Evolutionary conservation across 306 rosid species (phyloP), one percentile per base, ranked within the genome.

Genomic region (Pueraria montana): DNA sequence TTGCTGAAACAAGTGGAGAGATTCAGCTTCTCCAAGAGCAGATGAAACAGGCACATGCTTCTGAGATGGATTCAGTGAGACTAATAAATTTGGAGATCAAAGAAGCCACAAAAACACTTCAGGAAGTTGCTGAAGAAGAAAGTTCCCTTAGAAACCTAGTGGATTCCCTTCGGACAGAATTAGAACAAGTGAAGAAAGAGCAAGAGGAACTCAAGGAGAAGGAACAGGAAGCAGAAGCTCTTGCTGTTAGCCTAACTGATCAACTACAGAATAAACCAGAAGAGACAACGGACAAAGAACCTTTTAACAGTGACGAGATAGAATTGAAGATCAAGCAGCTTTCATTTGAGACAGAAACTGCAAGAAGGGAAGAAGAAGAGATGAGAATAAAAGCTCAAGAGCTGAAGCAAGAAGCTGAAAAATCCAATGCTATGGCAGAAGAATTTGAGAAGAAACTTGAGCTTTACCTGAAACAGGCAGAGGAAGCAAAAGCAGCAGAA

Each of bases 401-500:
- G 72, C 85, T 91, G 78, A 91, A 80, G 81, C 80, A n/a, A 76
- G 90, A 85, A 50, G 89, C 94, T 7, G 89, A 90, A 53, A 77
- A 76, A 10, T 61, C 78, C 11, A 56, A 74, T 21, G 50, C 49
- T 12, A 59, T 70, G 68, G 80, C 90, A 11, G 87, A 82, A 70
- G 90, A 90, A 84, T 56, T 87, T 30, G 94, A 88, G 86, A 86
- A 61, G 48, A 89, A 84, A 46, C 89, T 92, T 7, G 82, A 91
- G 78, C 26, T 70, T 36, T 65, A 82, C 0, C 34, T 78, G 58
- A 87, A 72, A 81, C 94, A 91, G 66, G 94, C 86, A 24, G 91
- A 89, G 48, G 89, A 85, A 56, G 97, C 93, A 50, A 91, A 84
- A 89, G 93, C 58, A 79, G 91, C 86, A 77, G 97, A 92, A 86